A percentile compares a stretch with the other conserved stretches of the same genome.
phyloP scores from a whole-genome alignment of 371 early-diverging fungal species.

The Lichtheimia ornata region DNA sequence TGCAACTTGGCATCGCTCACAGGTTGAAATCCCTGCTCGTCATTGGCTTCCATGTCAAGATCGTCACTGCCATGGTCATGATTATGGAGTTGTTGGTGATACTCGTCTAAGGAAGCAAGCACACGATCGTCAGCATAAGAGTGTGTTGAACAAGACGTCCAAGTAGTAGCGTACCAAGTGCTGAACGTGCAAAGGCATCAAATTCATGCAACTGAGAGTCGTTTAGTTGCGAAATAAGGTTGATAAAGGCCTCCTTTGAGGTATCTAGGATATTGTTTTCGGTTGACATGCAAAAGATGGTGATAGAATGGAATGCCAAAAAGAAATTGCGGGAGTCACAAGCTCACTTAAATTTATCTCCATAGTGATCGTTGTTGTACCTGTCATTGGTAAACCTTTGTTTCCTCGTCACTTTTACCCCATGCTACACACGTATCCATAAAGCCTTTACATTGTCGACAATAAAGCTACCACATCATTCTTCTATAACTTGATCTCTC shows the following conservation, averaged over 20 bases:
- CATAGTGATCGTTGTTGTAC: too few relatives aligned
- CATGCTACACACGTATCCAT: too few relatives aligned
- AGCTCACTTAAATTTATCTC: too few relatives aligned
- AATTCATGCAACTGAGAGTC: constrained; percentile 54
- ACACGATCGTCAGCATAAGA: neutral
- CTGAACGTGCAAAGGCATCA: constrained; percentile 56
- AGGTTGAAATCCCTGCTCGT: constrained; percentile 34
- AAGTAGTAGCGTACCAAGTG: constrained; percentile 39
- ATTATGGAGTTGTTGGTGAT: constrained; percentile 35
- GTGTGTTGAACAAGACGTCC: neutral
- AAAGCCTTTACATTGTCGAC: too few relatives aligned
- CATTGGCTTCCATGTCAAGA: constrained; percentile 26
- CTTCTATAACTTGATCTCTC: too few relatives aligned
- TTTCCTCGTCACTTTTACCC: too few relatives aligned
- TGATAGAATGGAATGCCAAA: too few relatives aligned
- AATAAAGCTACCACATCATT: too few relatives aligned
- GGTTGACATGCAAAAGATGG: neutral
- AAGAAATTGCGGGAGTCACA: too few relatives aligned
- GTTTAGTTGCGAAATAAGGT: constrained; percentile 51
- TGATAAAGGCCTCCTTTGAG: constrained; percentile 54
- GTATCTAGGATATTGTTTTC: constrained; percentile 20
- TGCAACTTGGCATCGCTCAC: constrained; percentile 46
- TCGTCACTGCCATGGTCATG: constrained; percentile 22
- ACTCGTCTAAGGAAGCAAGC: constrained; percentile 35
- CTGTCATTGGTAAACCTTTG: too few relatives aligned